phyloP scores from a whole-genome alignment of 768 basidiomycete species.

The Podaxis sp. region DNA sequence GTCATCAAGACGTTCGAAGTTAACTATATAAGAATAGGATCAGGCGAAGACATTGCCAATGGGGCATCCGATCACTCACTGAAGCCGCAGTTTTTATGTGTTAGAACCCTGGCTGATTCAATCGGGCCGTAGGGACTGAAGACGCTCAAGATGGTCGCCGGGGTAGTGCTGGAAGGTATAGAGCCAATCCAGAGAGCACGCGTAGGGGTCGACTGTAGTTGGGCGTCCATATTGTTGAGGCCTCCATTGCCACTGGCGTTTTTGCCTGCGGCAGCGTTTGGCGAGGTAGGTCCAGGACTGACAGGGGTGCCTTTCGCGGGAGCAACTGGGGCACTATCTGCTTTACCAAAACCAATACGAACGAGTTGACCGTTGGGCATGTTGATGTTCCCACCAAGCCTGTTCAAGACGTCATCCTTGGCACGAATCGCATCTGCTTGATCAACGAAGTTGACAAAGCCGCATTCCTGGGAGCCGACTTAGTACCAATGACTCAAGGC shows the following conservation, averaged over 20 bases:
- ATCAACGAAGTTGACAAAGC: slow-evolving; percentile 98
- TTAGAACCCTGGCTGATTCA: slow-evolving; percentile 93
- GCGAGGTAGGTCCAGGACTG: slow-evolving; percentile 64
- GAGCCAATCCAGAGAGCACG: slow-evolving; percentile 97
- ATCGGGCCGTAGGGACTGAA: slow-evolving; percentile 98
- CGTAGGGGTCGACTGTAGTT: slow-evolving; percentile 88
- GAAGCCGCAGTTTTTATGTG: slow-evolving; percentile 96
- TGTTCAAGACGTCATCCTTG: slow-evolving; percentile 95
- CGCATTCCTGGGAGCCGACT: slow-evolving; percentile 72
- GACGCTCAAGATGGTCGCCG: slow-evolving; percentile 90
- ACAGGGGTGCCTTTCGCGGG: slow-evolving; percentile 75
- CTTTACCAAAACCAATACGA: slow-evolving; percentile 97
- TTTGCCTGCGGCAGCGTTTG: slow-evolving; percentile 49
- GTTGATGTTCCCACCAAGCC: slow-evolving; percentile 90
- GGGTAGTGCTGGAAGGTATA: slow-evolving; percentile 93
- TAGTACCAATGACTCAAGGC: neutral
- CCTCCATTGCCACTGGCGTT: slow-evolving; percentile 45
- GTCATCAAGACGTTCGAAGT: slow-evolving; percentile 96
- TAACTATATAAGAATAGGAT: slow-evolving; percentile 50
- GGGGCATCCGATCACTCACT: slow-evolving; percentile 43
- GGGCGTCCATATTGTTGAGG: slow-evolving; percentile 74
- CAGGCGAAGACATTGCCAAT: neutral
- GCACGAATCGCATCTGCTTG: slow-evolving; percentile 95
- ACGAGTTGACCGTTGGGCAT: slow-evolving; percentile 96
- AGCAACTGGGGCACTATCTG: slow-evolving; percentile 91